These are phyloP conservation scores for Saturnispora quitensis DNA, from an alignment of 805 yeast genomes.

Conservation along the genomic window DNA sequence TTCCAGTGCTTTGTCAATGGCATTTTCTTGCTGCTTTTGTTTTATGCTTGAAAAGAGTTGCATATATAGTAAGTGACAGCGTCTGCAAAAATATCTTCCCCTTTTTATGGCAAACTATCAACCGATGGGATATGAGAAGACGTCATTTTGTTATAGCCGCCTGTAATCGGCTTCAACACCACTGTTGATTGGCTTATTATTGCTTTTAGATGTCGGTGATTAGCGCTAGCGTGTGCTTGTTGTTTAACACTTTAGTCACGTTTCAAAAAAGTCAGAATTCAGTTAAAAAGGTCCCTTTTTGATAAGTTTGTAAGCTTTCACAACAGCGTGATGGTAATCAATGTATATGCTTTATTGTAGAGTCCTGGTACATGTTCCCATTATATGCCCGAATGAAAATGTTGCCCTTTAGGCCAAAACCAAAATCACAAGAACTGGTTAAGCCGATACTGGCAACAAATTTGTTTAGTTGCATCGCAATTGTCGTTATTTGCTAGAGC, in stretches of 20 bases:
- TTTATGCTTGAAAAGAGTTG: neutral
- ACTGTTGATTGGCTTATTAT: neutral
- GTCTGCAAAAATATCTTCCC: neutral
- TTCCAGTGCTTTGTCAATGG: conserved; percentile 12
- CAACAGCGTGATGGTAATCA: too few relatives aligned
- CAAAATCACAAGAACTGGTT: neutral
- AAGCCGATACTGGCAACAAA: neutral
- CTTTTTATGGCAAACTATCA: neutral
- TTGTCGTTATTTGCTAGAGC: neutral
- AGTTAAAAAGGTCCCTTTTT: too few relatives aligned
- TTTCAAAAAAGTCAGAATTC: too few relatives aligned
- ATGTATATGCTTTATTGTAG: too few relatives aligned
- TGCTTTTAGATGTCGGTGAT: neutral
- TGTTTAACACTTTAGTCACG: too few relatives aligned
- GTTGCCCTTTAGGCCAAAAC: neutral
- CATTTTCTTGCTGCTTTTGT: neutral
- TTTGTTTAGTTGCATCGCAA: neutral
- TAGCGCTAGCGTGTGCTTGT: too few relatives aligned
- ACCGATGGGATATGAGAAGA: neutral
- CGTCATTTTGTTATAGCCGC: neutral
- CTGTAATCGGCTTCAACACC: too few relatives aligned
- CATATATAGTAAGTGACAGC: neutral
- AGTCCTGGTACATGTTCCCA: too few relatives aligned
- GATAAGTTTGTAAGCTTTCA: too few relatives aligned
- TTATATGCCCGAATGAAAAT: neutral